Evolutionary conservation across 495 filamentous ascomycete species (phyloP).

Genomic region (Umbilicaria muhlenbergii): DNA sequence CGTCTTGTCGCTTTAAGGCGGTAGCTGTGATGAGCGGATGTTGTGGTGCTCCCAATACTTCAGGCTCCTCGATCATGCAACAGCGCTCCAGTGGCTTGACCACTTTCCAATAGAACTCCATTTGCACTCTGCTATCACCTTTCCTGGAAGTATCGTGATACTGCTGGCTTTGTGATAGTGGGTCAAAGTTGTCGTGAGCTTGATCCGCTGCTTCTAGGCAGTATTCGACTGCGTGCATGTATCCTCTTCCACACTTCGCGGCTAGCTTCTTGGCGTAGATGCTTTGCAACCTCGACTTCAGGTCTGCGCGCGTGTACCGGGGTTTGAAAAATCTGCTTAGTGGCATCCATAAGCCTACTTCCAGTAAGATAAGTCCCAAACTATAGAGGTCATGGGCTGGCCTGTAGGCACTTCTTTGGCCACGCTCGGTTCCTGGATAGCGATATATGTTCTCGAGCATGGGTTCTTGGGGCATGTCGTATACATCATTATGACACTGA

Average conservation of each 20-base stretch:
- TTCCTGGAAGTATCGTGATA: too few species aligned
- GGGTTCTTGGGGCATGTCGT: constrained; percentile 26
- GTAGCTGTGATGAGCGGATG: neutral
- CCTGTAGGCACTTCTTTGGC: constrained; percentile 12
- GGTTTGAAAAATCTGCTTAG: constrained; percentile 51
- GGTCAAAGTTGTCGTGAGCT: neutral
- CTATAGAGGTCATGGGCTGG: constrained; percentile 68
- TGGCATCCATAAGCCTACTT: constrained; percentile 80
- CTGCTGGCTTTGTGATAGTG: constrained; percentile 2
- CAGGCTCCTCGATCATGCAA: constrained; percentile 22
- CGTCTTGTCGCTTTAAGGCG: neutral
- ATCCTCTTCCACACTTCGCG: constrained; percentile 58
- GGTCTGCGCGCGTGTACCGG: constrained; percentile 47
- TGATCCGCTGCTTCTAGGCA: constrained; percentile 62
- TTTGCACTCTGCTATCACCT: constrained; percentile 13
- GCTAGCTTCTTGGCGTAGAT: constrained; percentile 50
- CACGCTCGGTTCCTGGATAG: constrained; percentile 40
- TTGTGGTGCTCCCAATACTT: constrained; percentile 1
- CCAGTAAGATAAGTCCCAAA: constrained; percentile 66
- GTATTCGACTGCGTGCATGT: constrained; percentile 65
- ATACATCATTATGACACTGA: constrained; percentile 54
- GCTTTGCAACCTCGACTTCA: constrained; percentile 45
- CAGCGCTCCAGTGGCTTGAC: constrained; percentile 25
- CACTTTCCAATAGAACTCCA: constrained; percentile 23
- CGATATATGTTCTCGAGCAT: constrained; percentile 52